Percentiles rank a stretch among this genome's conserved stretches.
phyloP scores from a whole-genome alignment of 148 eudicot species.

The Rheum nobile region DNA sequence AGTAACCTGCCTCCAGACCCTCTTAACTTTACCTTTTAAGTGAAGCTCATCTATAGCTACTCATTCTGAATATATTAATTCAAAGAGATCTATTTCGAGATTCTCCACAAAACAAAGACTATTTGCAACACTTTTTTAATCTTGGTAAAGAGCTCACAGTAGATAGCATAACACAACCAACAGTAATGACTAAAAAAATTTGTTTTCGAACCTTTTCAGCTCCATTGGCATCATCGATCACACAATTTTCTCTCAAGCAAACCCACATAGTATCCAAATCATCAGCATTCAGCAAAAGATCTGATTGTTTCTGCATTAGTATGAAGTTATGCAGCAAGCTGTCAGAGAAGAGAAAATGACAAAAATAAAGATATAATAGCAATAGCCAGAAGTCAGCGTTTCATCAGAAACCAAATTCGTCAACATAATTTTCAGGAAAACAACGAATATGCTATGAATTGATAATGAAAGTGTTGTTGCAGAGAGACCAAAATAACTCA shows the following conservation, averaged over 20 bases:
- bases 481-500: background rate
- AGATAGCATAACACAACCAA: background rate
- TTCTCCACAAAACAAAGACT: background rate
- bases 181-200: background rate
- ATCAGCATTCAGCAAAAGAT: conserved; percentile 94
- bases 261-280: conserved; percentile 99
- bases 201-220: conserved; percentile 72
- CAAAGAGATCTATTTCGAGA: background rate
- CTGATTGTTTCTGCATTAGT: conserved; percentile 80
- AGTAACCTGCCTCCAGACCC: background rate
- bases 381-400: conserved; percentile 1
- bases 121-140: background rate
- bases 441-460: background rate
- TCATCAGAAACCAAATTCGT: background rate
- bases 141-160: background rate
- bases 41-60: background rate
- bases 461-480: background rate
- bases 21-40: background rate
- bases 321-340: background rate
- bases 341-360: conserved; percentile 4
- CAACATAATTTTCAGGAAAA: background rate
- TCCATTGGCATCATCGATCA: conserved; percentile 96
- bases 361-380: background rate
- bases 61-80: background rate
- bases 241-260: conserved; percentile 97